These are phyloP conservation scores for Pulveroboletus sp. DNA, from an alignment of 768 basidiomycete genomes.

Conservation along the genomic window DNA sequence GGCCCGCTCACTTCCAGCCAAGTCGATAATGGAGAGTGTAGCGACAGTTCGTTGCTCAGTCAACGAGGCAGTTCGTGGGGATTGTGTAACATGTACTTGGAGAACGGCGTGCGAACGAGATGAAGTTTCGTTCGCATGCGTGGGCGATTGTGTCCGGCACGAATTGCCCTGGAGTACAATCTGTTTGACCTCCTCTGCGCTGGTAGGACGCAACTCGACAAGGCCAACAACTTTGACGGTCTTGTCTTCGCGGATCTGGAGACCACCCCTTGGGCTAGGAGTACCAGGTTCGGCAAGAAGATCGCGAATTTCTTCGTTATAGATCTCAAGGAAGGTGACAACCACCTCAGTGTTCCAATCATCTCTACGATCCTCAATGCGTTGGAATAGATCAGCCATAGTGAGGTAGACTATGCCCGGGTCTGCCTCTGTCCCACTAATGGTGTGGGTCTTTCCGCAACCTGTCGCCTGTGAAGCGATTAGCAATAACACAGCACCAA, in stretches of 20 bases:
- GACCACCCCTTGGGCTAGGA: constrained; percentile 66
- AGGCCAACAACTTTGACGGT: constrained; percentile 86
- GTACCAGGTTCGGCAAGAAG: constrained; percentile 75
- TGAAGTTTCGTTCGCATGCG: constrained; percentile 93
- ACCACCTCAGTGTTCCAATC: constrained; percentile 84
- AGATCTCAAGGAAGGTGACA: constrained; percentile 97
- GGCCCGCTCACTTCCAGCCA: constrained; percentile 96
- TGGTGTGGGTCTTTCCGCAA: constrained; percentile 99
- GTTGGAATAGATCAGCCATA: constrained; percentile 94
- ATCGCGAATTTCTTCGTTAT: constrained; percentile 98
- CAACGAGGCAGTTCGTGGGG: constrained; percentile 79
- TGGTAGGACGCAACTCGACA: constrained; percentile 71
- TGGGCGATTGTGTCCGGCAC: constrained; percentile 87
- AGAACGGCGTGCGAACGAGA: constrained; percentile 98
- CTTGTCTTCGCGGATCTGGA: constrained; percentile 93
- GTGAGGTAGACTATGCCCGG: constrained; percentile 95
- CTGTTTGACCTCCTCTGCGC: constrained; percentile 90
- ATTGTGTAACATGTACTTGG: constrained; percentile 88
- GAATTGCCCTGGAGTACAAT: constrained; percentile 88
- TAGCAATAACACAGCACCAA: constrained; percentile 3
- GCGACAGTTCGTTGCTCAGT: constrained; percentile 81
- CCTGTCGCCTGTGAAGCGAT: constrained; percentile 79
- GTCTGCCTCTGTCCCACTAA: constrained; percentile 83
- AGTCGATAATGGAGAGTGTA: constrained; percentile 94
- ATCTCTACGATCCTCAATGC: constrained; percentile 82